These are phyloP conservation scores for Ophiocordyceps camponoti-rufipedis DNA, from an alignment of 2,329 filamentous ascomycete species.

Conservation along the genomic window DNA sequence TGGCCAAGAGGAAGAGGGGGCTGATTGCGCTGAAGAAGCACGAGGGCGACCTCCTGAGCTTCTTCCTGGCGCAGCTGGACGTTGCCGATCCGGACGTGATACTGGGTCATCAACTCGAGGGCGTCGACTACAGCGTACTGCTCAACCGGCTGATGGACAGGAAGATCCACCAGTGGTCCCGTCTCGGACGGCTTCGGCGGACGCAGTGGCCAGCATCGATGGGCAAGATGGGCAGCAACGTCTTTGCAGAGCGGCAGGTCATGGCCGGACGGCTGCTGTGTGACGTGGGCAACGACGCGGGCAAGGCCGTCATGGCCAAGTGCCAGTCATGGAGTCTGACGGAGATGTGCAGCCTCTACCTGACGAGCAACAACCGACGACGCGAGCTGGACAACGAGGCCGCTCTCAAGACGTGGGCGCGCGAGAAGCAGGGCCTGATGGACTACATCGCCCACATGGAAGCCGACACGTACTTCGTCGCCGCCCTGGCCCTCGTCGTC, in stretches of 20 bases:
- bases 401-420: slow-evolving; percentile 70
- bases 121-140: slow-evolving; percentile 85
- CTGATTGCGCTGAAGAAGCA: slow-evolving; percentile 66
- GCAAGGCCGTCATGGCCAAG: slow-evolving; percentile 91
- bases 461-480: slow-evolving; percentile 88
- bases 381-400: slow-evolving; percentile 78
- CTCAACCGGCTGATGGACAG: slow-evolving; percentile 74
- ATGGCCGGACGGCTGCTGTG: slow-evolving; percentile 80
- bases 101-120: slow-evolving; percentile 88
- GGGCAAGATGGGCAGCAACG: slow-evolving; percentile 69
- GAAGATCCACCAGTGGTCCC: slow-evolving; percentile 87
- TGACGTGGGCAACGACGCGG: slow-evolving; percentile 88
- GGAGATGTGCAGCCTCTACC: slow-evolving; percentile 89
- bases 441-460: slow-evolving; percentile 91
- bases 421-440: slow-evolving; percentile 63
- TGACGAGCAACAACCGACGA: slow-evolving; percentile 54
- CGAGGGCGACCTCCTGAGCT: slow-evolving; percentile 69
- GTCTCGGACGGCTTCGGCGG: slow-evolving; percentile 72
- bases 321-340: slow-evolving; percentile 97
- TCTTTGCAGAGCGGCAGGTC: slow-evolving; percentile 83
- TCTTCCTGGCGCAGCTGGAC: slow-evolving; percentile 79
- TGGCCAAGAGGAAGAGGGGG: slow-evolving; percentile 53
- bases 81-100: slow-evolving; percentile 84
- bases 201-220: slow-evolving; percentile 75
- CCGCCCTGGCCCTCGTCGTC: slow-evolving; percentile 70